Conservation (phyloP, 257 asterid species). For the Nicotiana tabacum region DNA sequence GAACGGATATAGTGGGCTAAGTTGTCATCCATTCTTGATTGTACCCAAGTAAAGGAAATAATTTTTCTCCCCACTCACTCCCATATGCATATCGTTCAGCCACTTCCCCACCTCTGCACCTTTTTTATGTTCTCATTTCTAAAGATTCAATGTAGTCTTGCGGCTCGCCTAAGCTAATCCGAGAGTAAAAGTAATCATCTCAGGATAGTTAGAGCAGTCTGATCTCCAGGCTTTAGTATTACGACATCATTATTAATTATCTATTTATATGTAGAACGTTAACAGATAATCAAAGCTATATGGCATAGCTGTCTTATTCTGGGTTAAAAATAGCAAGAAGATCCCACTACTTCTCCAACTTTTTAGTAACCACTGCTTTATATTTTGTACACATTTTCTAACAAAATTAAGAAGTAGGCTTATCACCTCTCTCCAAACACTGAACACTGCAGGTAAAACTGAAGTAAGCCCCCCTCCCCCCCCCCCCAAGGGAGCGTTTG, state of each 20-base stretch:
- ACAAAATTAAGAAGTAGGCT: not conserved
- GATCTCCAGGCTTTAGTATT: too few species aligned
- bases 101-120: not conserved
- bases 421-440: not conserved
- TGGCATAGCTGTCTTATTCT: too few species aligned
- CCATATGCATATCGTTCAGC: not conserved
- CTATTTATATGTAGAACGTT: too few species aligned
- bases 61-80: not conserved
- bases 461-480: not conserved
- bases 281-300: too few species aligned
- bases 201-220: too few species aligned
- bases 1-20: not conserved
- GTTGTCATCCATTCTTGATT: not conserved
- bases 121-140: too few species aligned
- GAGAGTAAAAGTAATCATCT: too few species aligned
- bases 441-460: not conserved
- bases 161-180: too few species aligned
- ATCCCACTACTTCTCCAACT: not conserved
- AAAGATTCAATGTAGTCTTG: not conserved
- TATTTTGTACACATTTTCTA: not conserved
- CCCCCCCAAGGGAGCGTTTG: too few species aligned
- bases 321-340: too few species aligned
- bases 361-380: not conserved
- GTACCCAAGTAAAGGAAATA: not conserved
- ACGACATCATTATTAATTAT: too few species aligned